Conservation (phyloP, 495 filamentous ascomycete species). For the Penicillium egyptiacum region DNA sequence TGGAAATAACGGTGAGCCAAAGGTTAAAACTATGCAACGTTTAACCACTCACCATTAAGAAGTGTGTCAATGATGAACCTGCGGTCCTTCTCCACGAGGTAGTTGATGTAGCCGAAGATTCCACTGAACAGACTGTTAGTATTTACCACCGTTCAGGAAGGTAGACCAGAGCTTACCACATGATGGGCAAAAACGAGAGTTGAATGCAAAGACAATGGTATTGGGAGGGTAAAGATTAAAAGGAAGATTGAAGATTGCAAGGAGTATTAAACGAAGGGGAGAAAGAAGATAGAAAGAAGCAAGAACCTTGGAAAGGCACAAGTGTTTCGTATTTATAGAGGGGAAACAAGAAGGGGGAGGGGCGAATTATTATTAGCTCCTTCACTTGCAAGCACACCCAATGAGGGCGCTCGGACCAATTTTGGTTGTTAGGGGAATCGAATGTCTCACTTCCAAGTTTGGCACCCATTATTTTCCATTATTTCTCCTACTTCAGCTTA, state of each 20-base stretch:
- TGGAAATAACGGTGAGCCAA: slow-evolving; percentile 27
- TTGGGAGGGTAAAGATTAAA: slow-evolving; percentile 5
- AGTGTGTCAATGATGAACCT: slow-evolving; percentile 92
- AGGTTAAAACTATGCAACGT: slow-evolving; percentile 25
- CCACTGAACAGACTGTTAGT: slow-evolving; percentile 59
- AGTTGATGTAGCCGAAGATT: slow-evolving; percentile 98
- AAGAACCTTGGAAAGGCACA: slow-evolving; percentile 12
- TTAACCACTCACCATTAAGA: slow-evolving; percentile 69
- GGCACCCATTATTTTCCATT: neutral
- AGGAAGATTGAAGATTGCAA: neutral
- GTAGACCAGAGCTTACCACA: slow-evolving; percentile 36
- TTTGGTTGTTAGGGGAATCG: slow-evolving; percentile 12
- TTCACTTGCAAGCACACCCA: slow-evolving; percentile 9
- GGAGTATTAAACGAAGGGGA: slow-evolving; percentile 7
- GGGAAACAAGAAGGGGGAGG: slow-evolving; percentile 21
- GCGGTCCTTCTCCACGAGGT: slow-evolving; percentile 89
- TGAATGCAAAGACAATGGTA: slow-evolving; percentile 9
- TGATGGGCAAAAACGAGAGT: slow-evolving; percentile 22
- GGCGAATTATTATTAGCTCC: slow-evolving; percentile 21
- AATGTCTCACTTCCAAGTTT: slow-evolving; percentile 15
- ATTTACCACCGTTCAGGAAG: neutral
- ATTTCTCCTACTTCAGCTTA: too few species aligned
- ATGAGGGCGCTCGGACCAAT: slow-evolving; percentile 12
- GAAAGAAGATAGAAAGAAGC: slow-evolving; percentile 4
- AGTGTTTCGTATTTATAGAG: slow-evolving; percentile 31